Base-by-base conservation (phyloP, 805 yeast genomes). In the Starmerella kuoi region DNA sequence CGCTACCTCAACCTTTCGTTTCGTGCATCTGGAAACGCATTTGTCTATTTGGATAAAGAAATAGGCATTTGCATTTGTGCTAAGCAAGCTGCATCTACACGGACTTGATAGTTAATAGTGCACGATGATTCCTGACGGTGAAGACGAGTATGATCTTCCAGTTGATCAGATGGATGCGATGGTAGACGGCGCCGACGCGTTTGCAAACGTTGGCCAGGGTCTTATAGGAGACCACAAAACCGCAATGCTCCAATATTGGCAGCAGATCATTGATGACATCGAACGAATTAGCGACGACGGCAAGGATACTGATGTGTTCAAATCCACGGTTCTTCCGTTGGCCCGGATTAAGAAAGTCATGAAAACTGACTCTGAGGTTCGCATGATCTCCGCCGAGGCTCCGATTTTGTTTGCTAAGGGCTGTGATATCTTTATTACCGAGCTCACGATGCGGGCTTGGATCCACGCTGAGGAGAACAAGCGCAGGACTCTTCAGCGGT, bases 361-460 rank as follows among this genome's bases (percentile, higher is more conserved):
- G 97, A 88, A 88, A 60, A 87, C 96, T 0, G 97, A 88, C 59
- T 94, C 85, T 58, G 96, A 88, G 50, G 97, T 91, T 31, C 74
- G 86, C 50, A 91, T 91, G 99, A 91, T 91, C 44, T 77, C 91
- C 49, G 97, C 98, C 2, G 99, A 91, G 64, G 97, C 97, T 1
- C 98, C 99, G 2, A 86, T 91, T 26, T 63, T 91, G 46, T 91
- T 91, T 65, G 97, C 98, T 36, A 91, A 91, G 61, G 97, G 97
- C 1, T 91, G 98, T 63, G 99, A 91, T 59, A 78, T 91, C 27
- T 91, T 91, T 62, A 88, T 91, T 53, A 87, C 98, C 1, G 99
- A 91, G 60, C 67, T 91, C 42, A 87, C 99, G 12, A 87, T 91
- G 95, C 70, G 99, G 45, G 96, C 98, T 6, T 91, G 98, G 98